Percentiles rank a stretch among this genome's conserved stretches.
phyloP scores from a whole-genome alignment of 805 yeast genomes.

The Nakazawaea wyomingensis region DNA sequence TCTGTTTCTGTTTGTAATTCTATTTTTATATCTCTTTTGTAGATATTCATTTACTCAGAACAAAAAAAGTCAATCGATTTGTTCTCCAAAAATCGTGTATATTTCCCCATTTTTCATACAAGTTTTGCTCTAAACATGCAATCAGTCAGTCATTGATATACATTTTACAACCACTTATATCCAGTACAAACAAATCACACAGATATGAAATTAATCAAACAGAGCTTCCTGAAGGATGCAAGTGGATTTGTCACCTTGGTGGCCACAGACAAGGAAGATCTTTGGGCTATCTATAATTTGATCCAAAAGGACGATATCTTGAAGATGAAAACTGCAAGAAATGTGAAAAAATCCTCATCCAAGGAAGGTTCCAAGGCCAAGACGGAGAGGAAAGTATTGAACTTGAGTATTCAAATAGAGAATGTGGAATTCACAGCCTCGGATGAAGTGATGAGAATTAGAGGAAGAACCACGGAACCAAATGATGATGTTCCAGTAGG shows the following conservation, averaged over 20 bases:
- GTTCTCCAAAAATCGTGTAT: no score
- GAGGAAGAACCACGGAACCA: conserved; percentile 68
- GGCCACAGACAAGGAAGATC: conserved; percentile 88
- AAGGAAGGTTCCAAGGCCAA: conserved; percentile 31
- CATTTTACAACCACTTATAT: no score
- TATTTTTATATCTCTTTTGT: no score
- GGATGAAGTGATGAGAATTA: conserved; percentile 70
- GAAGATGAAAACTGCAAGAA: conserved; percentile 62
- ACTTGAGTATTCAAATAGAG: conserved; percentile 56
- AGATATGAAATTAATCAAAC: conserved; percentile 52
- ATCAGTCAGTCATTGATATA: background rate
- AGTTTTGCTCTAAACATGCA: no score
- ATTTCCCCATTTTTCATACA: no score
- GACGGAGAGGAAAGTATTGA: conserved; percentile 52
- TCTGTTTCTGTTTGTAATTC: no score
- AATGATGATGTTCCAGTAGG: conserved; percentile 78
- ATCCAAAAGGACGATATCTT: conserved; percentile 73
- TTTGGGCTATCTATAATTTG: conserved; percentile 83
- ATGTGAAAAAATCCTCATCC: conserved; percentile 36
- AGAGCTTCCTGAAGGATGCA: conserved; percentile 48
- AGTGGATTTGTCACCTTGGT: conserved; percentile 62
- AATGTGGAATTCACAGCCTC: conserved; percentile 74
- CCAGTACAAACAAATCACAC: background rate
- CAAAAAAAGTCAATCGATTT: no score
- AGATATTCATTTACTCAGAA: no score